Evolutionary conservation across 495 filamentous ascomycete genomes (phyloP), one percentile per base, ranked within the genome.

Genomic region (Chaetomium fimeti): DNA sequence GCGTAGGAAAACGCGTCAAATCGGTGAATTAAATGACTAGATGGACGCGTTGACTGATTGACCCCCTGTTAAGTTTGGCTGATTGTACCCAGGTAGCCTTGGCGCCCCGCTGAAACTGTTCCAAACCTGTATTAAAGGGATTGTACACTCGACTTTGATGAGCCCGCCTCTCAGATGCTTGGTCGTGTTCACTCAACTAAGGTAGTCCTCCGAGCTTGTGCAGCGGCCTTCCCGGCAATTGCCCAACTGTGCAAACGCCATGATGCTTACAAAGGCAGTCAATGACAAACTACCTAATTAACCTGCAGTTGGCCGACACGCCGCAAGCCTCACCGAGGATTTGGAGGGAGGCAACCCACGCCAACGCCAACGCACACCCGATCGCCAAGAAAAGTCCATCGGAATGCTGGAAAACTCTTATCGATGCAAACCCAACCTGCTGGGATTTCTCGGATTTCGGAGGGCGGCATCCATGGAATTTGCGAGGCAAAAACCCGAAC

Each of bases 161-260:
- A 11, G 6, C 32, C 12, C 12, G 32, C 29, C 29, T 32, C 29
- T 32, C 29, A 7, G 29, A 32, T 36, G 8, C 32, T 36, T 36
- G 32, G 32, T 11, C 8, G 32, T 36, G 32, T 36, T 36, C 12
- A 36, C 32, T 36, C 32, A 9, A 36, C 32, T 11, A 36, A 36
- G 32, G 3, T 1, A 36, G 12, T 9, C 32, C 32, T 36, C n/a
- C 20, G 20, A 49, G n/a, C n/a, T 24, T 3, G 6, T 36, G 48
- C 48, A 52, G 48, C 48, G 48, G 48, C 12, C 48, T 52, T 52
- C 48, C 48, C 48, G 48, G 22, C 8, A 52, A 52, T 13, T 32
- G 16, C 12, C 27, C 3, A 32, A 28, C 24, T 28, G 51, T 6
- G 52, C 49, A 53, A 51, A 36, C 32, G 48, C 24, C 15, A n/a